A percentile compares a stretch with the other conserved stretches of the same genome.
These are phyloP conservation scores for Monosporascus ibericus DNA, from an alignment of 2,329 filamentous ascomycete genomes.

Conservation along the genomic window DNA sequence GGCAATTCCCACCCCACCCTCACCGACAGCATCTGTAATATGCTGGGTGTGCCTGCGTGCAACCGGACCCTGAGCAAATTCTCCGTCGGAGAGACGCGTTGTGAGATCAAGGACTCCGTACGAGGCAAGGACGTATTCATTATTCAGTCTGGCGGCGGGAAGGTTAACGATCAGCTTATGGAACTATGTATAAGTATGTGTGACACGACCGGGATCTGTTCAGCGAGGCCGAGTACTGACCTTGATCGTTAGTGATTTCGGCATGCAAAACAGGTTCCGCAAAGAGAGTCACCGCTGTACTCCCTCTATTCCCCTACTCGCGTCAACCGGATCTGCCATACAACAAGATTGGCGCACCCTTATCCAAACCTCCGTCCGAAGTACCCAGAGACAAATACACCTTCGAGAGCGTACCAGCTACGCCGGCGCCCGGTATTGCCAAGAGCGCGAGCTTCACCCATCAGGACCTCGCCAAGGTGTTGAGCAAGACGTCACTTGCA, in stretches of 20 bases:
- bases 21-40: conserved; percentile 79
- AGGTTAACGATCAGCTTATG: conserved; percentile 93
- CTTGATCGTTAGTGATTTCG: conserved; percentile 58
- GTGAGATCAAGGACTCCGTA: conserved; percentile 94
- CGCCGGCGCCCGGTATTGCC: conserved; percentile 67
- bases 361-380: conserved; percentile 59
- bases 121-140: conserved; percentile 99
- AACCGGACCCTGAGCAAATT: conserved; percentile 87
- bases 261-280: conserved; percentile 94
- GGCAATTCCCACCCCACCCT: conserved; percentile 89
- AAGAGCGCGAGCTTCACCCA: conserved; percentile 61
- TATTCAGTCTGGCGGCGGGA: conserved; percentile 86
- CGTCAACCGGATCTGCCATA: conserved; percentile 95
- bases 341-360: conserved; percentile 87
- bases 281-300: conserved; percentile 84
- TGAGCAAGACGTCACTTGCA: conserved; percentile 60
- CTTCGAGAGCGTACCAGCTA: conserved; percentile 87
- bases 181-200: conserved; percentile 76
- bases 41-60: conserved; percentile 79
- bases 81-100: conserved; percentile 87
- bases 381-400: conserved; percentile 61
- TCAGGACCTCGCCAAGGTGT: conserved; percentile 68
- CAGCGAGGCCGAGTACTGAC: conserved; percentile 11
- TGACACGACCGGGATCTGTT: not conserved
- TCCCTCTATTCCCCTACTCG: conserved; percentile 94